Evolutionary conservation across 2,329 filamentous ascomycete species (phyloP).

Genomic region (Claviceps sp.): DNA sequence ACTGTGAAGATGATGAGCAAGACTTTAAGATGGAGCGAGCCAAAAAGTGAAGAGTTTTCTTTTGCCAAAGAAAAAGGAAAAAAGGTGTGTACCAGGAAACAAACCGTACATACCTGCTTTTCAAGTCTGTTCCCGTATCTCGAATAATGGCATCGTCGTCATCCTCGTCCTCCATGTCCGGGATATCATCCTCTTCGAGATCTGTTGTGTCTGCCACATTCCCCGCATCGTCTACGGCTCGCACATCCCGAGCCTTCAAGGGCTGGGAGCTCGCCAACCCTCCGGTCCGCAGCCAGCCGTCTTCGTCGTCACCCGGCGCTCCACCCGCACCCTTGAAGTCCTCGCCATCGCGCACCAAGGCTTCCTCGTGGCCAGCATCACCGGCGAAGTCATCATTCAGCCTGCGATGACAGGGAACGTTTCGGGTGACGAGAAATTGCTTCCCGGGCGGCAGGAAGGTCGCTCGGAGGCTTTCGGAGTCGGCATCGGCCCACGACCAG

Average conservation of each 20-base stretch:
- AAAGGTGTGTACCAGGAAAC: not conserved
- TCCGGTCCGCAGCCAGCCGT: conserved; percentile 85
- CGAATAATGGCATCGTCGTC: conserved; percentile 94
- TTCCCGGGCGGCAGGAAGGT: conserved; percentile 75
- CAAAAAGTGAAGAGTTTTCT: not conserved
- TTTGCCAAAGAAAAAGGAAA: not conserved
- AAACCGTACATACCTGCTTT: conserved; percentile 26
- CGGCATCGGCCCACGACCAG: conserved; percentile 91
- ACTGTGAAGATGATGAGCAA: conserved; percentile 29
- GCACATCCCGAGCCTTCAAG: conserved; percentile 64
- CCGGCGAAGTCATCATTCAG: conserved; percentile 90
- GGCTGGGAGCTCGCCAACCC: conserved; percentile 64
- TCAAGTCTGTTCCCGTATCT: conserved; percentile 42
- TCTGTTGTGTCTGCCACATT: conserved; percentile 65
- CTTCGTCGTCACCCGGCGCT: conserved; percentile 48
- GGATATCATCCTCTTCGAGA: conserved; percentile 70
- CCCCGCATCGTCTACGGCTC: conserved; percentile 79
- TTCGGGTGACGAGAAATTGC: conserved; percentile 89
- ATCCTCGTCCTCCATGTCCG: conserved; percentile 97
- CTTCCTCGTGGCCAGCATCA: conserved; percentile 73
- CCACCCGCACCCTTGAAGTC: conserved; percentile 35
- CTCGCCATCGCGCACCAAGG: conserved; percentile 69
- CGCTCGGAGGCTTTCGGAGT: conserved; percentile 64
- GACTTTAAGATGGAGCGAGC: not conserved
- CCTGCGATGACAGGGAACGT: conserved; percentile 83